Base-by-base conservation (phyloP, 306 rosid species). In the Arachis hypogaea region DNA sequence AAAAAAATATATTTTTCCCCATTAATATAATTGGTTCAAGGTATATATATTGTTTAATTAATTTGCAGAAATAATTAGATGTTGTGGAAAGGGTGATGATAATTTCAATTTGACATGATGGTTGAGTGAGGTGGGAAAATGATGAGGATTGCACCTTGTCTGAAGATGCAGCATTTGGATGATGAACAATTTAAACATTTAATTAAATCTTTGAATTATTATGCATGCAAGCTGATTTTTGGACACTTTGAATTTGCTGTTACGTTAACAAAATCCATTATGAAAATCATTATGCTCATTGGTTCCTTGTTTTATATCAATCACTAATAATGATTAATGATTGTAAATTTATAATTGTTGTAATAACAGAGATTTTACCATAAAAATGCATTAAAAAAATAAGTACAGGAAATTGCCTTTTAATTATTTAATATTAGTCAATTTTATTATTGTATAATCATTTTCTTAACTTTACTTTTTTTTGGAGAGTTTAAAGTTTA, bases 71-170 rank as follows among this genome's bases (percentile, higher is more conserved):
- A 33, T 33, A 33, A 33, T 33, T 33, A 33, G 38, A 33, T 33
- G 38, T 33, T 33, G 38, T 40, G 18, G 69, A 58, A 58, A 7
- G 43, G 12, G 33, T 61, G 64, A 78, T 57, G 14, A 78, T 68
- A 79, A 68, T 33, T 33, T 33, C 38, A 33, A 33, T 33, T 33
- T 33, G 56, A 45, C 61, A 74, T 59, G 38, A 78, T 69, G 68
- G 40, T 51, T 9, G 63, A 74, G 9, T 68, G 78, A 55, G 69
- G 79, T 68, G 77, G 71, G 57, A 52, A 69, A 69, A 78, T 78
- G 66, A 77, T 77, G 79, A 60, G 59, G 80, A 68, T 63, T 63
- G 36, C 9, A 59, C 41, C 54, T 22, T 56, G 36, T 22, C 60
- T 77, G 40, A 66, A 6, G 40, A n/a, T 80, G 62, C 22, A 54